Conservation (phyloP, 2,329 filamentous ascomycete species). For the Xylaria sp. region DNA sequence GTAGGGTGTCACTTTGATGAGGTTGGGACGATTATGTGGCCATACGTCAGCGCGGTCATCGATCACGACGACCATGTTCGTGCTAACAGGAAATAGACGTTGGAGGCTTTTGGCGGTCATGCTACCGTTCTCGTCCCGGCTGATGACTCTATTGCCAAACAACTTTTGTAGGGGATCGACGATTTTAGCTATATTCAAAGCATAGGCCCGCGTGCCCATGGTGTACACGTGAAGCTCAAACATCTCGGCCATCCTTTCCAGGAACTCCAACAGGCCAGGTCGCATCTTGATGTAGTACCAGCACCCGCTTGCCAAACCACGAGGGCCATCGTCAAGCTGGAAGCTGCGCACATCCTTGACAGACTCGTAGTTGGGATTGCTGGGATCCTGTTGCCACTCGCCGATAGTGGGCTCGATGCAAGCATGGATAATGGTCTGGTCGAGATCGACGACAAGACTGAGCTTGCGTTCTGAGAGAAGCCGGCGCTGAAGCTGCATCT, state of each 20-base stretch:
- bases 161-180: constrained; percentile 90
- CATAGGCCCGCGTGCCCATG: constrained; percentile 98
- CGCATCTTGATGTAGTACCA: constrained; percentile 99
- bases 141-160: constrained; percentile 94
- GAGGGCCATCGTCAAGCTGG: constrained; percentile 87
- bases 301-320: constrained; percentile 75
- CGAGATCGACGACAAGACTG: constrained; percentile 93
- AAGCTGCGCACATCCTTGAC: constrained; percentile 91
- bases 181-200: constrained; percentile 88
- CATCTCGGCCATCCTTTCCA: constrained; percentile 64
- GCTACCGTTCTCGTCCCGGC: constrained; percentile 95
- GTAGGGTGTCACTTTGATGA: constrained; percentile 94
- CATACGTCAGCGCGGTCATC: constrained; percentile 97
- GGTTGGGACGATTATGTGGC: constrained; percentile 87
- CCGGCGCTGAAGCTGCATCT: constrained; percentile 86
- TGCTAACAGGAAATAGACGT: constrained; percentile 93
- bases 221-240: constrained; percentile 99
- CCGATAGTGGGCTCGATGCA: constrained; percentile 96
- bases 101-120: constrained; percentile 90
- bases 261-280: constrained; percentile 83
- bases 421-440: constrained; percentile 98
- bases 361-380: constrained; percentile 90
- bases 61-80: constrained; percentile 99
- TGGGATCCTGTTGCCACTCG: constrained; percentile 91
- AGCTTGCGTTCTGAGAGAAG: constrained; percentile 84